Percentiles rank a stretch among this genome's conserved stretches.
phyloP scores from a whole-genome alignment of 1,284 basidiomycete species.

The Rhodotorula sp. region DNA sequence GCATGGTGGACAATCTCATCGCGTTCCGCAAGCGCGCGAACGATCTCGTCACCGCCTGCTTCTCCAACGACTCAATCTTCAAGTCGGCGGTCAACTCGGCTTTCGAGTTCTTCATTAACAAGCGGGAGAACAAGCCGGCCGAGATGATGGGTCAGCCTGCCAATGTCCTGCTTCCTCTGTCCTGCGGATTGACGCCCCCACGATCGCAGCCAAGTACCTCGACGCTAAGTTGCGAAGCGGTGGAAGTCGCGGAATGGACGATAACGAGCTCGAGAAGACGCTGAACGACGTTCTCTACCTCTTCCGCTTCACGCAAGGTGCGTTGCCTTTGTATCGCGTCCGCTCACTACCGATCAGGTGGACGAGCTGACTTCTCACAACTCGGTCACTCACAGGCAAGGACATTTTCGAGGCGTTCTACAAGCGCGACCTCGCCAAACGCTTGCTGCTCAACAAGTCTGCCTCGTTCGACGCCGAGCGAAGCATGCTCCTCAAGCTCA shows the following conservation, averaged over 20 bases:
- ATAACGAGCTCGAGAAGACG: constrained; percentile 66
- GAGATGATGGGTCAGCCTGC: constrained; percentile 68
- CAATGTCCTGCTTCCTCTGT: neutral
- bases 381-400: constrained; percentile 42
- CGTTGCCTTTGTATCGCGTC: constrained; percentile 3
- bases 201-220: constrained; percentile 69
- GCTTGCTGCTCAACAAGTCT: constrained; percentile 78
- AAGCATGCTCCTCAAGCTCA: constrained; percentile 80
- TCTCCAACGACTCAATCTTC: constrained; percentile 50
- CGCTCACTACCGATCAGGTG: neutral
- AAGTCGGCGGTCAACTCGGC: constrained; percentile 60
- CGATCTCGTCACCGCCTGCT: constrained; percentile 57
- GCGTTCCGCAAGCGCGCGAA: constrained; percentile 67
- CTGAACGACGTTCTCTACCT: constrained; percentile 76
- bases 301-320: constrained; percentile 75
- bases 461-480: constrained; percentile 91
- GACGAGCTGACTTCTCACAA: neutral
- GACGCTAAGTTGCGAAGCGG: constrained; percentile 83
- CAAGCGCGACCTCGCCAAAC: constrained; percentile 81
- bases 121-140: constrained; percentile 80
- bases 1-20: constrained; percentile 76
- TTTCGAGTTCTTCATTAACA: constrained; percentile 77
- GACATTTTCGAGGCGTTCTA: constrained; percentile 85
- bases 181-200: neutral
- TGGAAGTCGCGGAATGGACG: constrained; percentile 65